phyloP scores from a whole-genome alignment of 495 filamentous ascomycete genomes.

The Neurospora sp. region DNA sequence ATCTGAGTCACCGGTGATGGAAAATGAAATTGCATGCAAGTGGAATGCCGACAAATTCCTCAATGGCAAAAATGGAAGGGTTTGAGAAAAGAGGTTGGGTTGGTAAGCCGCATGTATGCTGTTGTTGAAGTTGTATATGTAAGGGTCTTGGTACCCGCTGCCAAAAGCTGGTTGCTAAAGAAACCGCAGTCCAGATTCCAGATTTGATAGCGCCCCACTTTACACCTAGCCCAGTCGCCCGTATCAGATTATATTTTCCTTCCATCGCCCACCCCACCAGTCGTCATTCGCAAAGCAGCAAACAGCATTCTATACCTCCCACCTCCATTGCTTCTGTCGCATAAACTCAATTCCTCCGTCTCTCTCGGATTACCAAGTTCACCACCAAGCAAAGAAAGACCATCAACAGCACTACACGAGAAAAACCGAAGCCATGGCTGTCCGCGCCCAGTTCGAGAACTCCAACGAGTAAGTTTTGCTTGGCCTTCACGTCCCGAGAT shows the following conservation, averaged over 20 bases:
- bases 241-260: neutral
- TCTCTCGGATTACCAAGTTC: neutral
- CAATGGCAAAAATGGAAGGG: neutral
- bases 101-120: neutral
- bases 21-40: neutral
- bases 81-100: neutral
- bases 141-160: neutral
- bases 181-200: neutral
- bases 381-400: slow-evolving; percentile 4
- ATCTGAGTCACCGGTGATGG: neutral
- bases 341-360: slow-evolving; percentile 6
- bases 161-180: neutral
- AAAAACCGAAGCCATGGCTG: slow-evolving; percentile 48
- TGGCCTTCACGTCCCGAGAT: slow-evolving; percentile 8
- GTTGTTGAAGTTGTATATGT: neutral
- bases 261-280: slow-evolving; percentile 1
- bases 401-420: neutral
- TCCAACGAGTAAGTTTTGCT: slow-evolving; percentile 76
- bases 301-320: slow-evolving; percentile 1
- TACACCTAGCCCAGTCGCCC: neutral
- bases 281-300: slow-evolving; percentile 8
- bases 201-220: neutral
- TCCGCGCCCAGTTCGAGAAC: slow-evolving; percentile 90
- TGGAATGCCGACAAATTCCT: neutral
- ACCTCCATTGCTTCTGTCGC: neutral